Percentiles rank a stretch among this genome's conserved stretches.
phyloP scores from a whole-genome alignment of 1,284 basidiomycete genomes.

The Ceratobasidium sp. region DNA sequence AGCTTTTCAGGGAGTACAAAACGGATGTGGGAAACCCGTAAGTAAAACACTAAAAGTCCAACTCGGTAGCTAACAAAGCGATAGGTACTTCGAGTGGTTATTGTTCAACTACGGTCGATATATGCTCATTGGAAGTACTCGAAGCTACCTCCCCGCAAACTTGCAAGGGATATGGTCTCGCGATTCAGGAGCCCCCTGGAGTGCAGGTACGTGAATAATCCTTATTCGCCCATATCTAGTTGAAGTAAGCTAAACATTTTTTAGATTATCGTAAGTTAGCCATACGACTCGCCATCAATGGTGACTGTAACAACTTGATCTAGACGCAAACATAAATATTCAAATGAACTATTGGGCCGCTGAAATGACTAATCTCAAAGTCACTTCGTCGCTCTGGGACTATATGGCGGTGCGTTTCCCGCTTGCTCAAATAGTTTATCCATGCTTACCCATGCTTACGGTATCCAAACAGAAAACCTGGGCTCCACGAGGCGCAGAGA shows the following conservation, averaged over 20 bases:
- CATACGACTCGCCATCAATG: too few species aligned
- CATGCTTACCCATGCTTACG: slow-evolving; percentile 15
- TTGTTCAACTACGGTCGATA: slow-evolving; percentile 81
- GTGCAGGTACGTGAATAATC: slow-evolving; percentile 63
- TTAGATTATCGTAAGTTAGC: slow-evolving; percentile 71
- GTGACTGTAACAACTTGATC: not conserved
- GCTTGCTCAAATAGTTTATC: too few species aligned
- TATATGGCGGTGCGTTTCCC: slow-evolving; percentile 72
- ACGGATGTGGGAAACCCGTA: slow-evolving; percentile 67
- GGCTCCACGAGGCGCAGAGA: slow-evolving; percentile 76
- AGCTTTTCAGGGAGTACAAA: slow-evolving; percentile 67
- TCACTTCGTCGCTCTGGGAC: slow-evolving; percentile 71
- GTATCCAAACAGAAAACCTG: slow-evolving; percentile 71
- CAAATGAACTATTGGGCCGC: slow-evolving; percentile 87
- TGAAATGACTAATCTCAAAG: slow-evolving; percentile 75
- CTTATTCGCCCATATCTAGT: not conserved
- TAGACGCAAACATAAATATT: slow-evolving; percentile 81
- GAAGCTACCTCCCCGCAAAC: slow-evolving; percentile 76
- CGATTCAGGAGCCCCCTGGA: slow-evolving; percentile 70
- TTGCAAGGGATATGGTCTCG: slow-evolving; percentile 80
- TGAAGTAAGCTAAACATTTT: slow-evolving; percentile 13
- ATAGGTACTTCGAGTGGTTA: slow-evolving; percentile 75
- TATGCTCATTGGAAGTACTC: slow-evolving; percentile 71
- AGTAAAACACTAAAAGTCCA: not conserved
- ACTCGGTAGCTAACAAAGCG: not conserved